Percentiles rank a stretch among this genome's conserved stretches.
Evolutionary conservation across 352 stramenopile genomes (phyloP).

Genomic region (Peronospora destructor): DNA sequence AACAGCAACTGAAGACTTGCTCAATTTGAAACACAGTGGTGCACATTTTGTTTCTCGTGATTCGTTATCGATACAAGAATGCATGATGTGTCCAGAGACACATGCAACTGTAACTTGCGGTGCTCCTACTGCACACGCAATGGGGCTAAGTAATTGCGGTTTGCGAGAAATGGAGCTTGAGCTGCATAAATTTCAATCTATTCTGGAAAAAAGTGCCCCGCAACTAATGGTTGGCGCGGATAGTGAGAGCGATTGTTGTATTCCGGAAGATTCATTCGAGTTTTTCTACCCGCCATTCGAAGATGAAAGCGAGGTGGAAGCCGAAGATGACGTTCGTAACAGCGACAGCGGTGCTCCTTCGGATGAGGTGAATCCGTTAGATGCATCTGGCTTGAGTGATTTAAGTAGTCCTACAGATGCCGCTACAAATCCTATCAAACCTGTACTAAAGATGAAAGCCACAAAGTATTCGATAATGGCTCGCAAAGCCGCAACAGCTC

Average conservation of each 20-base stretch:
- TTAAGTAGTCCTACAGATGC: slow-evolving; percentile 13
- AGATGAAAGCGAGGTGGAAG: slow-evolving; percentile 37
- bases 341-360: slow-evolving; percentile 14
- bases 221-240: slow-evolving; percentile 24
- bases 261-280: slow-evolving; percentile 46
- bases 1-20: slow-evolving; percentile 50
- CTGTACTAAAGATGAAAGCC: slow-evolving; percentile 17
- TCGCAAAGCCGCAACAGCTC: slow-evolving; percentile 51
- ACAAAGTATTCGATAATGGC: slow-evolving; percentile 60
- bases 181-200: slow-evolving; percentile 56
- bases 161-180: slow-evolving; percentile 80
- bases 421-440: slow-evolving; percentile 12
- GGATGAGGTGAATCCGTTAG: slow-evolving; percentile 1
- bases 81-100: slow-evolving; percentile 40
- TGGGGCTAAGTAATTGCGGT: slow-evolving; percentile 68
- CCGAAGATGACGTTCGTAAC: slow-evolving; percentile 30
- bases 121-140: slow-evolving; percentile 70
- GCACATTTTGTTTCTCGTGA: slow-evolving; percentile 12
- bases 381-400: slow-evolving; percentile 10
- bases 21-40: slow-evolving; percentile 32
- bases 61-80: slow-evolving; percentile 32
- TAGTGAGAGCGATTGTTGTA: slow-evolving; percentile 30
- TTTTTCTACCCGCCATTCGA: slow-evolving; percentile 47
- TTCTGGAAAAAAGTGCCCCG: slow-evolving; percentile 57
- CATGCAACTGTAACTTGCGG: slow-evolving; percentile 75